Conservation (phyloP, 2,329 filamentous ascomycete species). For the Daldinia eschscholtzii region DNA sequence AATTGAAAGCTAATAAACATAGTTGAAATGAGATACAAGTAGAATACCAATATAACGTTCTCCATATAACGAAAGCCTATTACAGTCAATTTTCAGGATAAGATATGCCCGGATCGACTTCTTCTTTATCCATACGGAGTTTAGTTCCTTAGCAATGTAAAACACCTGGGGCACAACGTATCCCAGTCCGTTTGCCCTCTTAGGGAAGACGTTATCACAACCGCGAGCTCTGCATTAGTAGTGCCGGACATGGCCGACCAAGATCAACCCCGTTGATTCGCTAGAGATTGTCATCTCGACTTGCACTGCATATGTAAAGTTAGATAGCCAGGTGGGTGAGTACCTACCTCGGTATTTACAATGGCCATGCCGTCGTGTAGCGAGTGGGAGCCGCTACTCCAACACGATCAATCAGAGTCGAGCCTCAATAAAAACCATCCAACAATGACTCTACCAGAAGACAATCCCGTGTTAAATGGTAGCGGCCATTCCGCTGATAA, state of each 20-base stretch:
- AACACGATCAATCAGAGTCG: slow-evolving; percentile 22
- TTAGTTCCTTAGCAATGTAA: background rate
- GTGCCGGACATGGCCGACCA: slow-evolving; percentile 29
- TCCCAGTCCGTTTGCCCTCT: slow-evolving; percentile 7
- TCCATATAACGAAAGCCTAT: background rate
- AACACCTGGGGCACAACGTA: background rate
- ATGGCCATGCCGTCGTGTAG: slow-evolving; percentile 27
- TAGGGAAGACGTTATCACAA: slow-evolving; percentile 14
- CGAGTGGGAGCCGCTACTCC: slow-evolving; percentile 32
- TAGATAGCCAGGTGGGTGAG: slow-evolving; percentile 1
- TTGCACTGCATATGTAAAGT: background rate
- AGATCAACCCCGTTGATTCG: slow-evolving; percentile 35
- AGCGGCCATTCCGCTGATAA: background rate
- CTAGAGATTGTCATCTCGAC: slow-evolving; percentile 32
- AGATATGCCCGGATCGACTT: background rate
- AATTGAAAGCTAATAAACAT: background rate
- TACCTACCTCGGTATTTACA: slow-evolving; percentile 11
- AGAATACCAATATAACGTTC: background rate
- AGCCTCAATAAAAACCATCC: slow-evolving; percentile 15
- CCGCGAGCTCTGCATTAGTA: slow-evolving; percentile 5
- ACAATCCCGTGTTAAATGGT: background rate
- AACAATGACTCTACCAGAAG: slow-evolving; percentile 25
- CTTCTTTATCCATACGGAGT: background rate
- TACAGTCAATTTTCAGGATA: background rate
- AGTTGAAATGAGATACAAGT: background rate